These are phyloP conservation scores for Agrocybe praecox DNA, from an alignment of 768 basidiomycete species.

Conservation along the genomic window DNA sequence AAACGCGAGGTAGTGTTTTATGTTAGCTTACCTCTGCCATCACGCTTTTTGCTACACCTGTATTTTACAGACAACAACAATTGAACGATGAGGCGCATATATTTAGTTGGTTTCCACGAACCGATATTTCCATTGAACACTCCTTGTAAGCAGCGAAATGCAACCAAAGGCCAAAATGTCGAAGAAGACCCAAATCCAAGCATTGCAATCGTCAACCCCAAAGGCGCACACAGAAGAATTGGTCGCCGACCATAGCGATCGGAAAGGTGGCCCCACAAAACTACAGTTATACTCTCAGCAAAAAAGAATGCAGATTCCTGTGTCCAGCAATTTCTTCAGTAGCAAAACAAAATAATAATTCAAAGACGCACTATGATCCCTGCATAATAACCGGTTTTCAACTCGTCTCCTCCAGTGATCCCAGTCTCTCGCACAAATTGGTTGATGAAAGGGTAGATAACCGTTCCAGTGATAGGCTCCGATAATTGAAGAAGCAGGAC, in stretches of 20 bases:
- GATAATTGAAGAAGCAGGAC: conserved; percentile 41
- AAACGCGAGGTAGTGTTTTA: background rate
- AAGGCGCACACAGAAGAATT: conserved; percentile 41
- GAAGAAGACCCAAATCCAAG: conserved; percentile 44
- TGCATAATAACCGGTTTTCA: conserved; percentile 49
- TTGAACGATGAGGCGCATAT: background rate
- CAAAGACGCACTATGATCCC: conserved; percentile 41
- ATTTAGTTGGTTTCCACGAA: background rate
- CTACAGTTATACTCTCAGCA: conserved; percentile 42
- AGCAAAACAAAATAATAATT: background rate
- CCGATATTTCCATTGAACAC: conserved; percentile 33
- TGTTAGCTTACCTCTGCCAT: conserved; percentile 41
- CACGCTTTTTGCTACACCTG: conserved; percentile 46
- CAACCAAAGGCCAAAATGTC: conserved; percentile 36
- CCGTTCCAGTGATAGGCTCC: conserved; percentile 45
- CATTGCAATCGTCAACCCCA: conserved; percentile 42
- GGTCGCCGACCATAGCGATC: conserved; percentile 46
- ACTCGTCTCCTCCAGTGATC: conserved; percentile 45
- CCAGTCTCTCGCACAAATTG: conserved; percentile 47
- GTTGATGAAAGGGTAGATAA: conserved; percentile 50
- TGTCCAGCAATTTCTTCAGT: background rate
- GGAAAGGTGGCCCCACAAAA: conserved; percentile 47
- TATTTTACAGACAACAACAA: conserved; percentile 13
- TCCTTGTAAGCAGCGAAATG: conserved; percentile 25
- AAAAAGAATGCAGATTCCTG: conserved; percentile 49